Base-by-base conservation (phyloP, 177 flowering plant genomes). In the Vitis hybrid region DNA sequence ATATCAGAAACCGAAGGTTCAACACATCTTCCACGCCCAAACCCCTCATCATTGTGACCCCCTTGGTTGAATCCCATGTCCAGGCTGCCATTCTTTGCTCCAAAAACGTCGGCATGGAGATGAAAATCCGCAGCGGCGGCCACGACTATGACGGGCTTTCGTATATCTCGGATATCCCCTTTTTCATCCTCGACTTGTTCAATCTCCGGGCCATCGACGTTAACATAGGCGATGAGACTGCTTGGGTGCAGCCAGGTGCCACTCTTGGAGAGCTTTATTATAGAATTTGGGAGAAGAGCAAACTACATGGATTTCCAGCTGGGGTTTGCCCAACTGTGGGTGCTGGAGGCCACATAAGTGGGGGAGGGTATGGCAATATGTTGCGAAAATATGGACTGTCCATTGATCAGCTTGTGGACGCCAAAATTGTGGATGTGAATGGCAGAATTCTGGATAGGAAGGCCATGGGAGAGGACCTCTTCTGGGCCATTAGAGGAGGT, bases 401-500 rank as follows among this genome's bases (percentile, higher is more conserved):
- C 0, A 75, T 72, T 11, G 85, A 82, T 56, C 52, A 82, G 60
- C 68, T 79, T 6, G 18, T 79, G n/a, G 85, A 81, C 19, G 85
- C 85, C 0, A 45, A 48, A 19, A 69, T 81, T 11, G 72, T 79
- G 4, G 80, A 79, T 66, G 82, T 70, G 1, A 70, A 73, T 1
- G 82, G 85, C 2, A 52, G 64, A 50, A 13, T 82, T 62, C 39
- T 82, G 32, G 81, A 82, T 58, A 23, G 85, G 7, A 60, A 51
- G 3, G 55, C 76, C 2, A 79, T 79, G 82, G 82, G 82, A 1
- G 82, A 79, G 65, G 82, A 79, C 39, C 57, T 79, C 2, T 81
- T 82, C 45, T 82, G 85, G 85, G 85, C 85, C 3, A 79, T 82
- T 32, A 56, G 74, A 8, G 85, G 85, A 1, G 85, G 85, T 2